Base-by-base conservation (phyloP, 352 stramenopile species). In the Phytophthora idaei region DNA sequence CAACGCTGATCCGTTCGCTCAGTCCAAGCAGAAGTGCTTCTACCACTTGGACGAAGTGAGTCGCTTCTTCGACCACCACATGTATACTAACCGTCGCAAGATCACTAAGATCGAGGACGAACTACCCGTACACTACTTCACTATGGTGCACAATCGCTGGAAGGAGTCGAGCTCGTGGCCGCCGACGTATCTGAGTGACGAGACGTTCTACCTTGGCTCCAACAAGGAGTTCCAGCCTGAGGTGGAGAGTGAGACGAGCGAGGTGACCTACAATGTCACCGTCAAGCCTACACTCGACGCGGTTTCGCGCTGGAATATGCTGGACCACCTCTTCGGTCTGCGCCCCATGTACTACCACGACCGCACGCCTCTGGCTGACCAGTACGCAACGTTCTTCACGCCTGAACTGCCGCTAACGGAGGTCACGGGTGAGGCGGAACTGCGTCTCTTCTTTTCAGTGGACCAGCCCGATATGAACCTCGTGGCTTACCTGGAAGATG, bases 1-100 rank as follows among this genome's bases (percentile, higher is more conserved):
- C 69, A 94, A 93, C 62, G 67, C 74, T 5, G 87, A 94, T 41
- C 87, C 87, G 44, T 94, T 92, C 57, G 87, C 84, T 10, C 61
- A 73, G 61, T 90, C 83, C 17, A 94, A 94, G 76, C 84, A 92
- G 28, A 92, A 92, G 59, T 94, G 87, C 64, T 94, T 93, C 60
- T 92, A 86, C 57, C 84, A 92, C 65, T 57, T 94, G 49, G 83
- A 92, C 50, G 84, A 94, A 69, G 88, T 94, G 67, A 91, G 80
- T 48, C 84, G 87, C 47, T 94, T 92, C 80, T 88, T 94, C 51
- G 87, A 94, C 57, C 77, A 90, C 75, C 87, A 93, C 69, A 69
- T 90, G 66, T 94, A 89, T 71, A 47, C 59, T 17, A 86, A 91
- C 48, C 84, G 85, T 52, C 74, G 79, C 41, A 69, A 76, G 55